Evolutionary conservation across 768 basidiomycete genomes (phyloP).

Genomic region (Amanita phalloides): DNA sequence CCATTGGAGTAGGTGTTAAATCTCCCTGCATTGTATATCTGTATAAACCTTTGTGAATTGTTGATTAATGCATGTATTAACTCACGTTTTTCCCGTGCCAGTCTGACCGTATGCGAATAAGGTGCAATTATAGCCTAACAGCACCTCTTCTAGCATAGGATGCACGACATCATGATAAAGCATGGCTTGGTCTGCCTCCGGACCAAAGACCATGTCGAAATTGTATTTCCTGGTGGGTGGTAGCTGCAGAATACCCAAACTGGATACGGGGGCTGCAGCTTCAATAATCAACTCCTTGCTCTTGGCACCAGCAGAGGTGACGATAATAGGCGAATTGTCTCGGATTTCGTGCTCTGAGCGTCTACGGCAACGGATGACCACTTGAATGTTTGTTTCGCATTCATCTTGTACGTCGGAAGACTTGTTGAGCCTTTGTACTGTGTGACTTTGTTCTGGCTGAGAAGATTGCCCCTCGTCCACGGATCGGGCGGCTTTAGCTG

Average conservation of each 20-base stretch:
- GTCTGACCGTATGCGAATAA: constrained; percentile 98
- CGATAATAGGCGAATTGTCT: constrained; percentile 82
- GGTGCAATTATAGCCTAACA: constrained; percentile 94
- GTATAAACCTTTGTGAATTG: not conserved
- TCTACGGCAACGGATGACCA: constrained; percentile 82
- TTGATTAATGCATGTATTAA: constrained; percentile 7
- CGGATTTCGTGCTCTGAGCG: constrained; percentile 80
- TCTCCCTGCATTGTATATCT: constrained; percentile 99
- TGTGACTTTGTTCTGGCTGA: constrained; percentile 2
- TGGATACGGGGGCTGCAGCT: constrained; percentile 56
- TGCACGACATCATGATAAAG: constrained; percentile 90
- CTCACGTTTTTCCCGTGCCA: constrained; percentile 96
- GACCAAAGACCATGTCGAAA: constrained; percentile 94
- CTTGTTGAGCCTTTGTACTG: constrained; percentile 14
- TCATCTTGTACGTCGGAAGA: constrained; percentile 25
- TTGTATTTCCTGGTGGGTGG: constrained; percentile 80
- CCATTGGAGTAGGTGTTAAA: constrained; percentile 68
- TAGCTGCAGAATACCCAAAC: constrained; percentile 62
- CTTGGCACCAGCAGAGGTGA: constrained; percentile 66
- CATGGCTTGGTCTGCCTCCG: constrained; percentile 91
- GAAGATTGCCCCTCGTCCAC: constrained; percentile 11
- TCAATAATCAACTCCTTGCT: constrained; percentile 74
- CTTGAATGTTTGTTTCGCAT: constrained; percentile 80
- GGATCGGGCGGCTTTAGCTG: constrained; percentile 23
- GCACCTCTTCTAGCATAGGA: constrained; percentile 89